Base-by-base conservation (phyloP, 73 alveolate species). In the Paramecium octaurelia region DNA sequence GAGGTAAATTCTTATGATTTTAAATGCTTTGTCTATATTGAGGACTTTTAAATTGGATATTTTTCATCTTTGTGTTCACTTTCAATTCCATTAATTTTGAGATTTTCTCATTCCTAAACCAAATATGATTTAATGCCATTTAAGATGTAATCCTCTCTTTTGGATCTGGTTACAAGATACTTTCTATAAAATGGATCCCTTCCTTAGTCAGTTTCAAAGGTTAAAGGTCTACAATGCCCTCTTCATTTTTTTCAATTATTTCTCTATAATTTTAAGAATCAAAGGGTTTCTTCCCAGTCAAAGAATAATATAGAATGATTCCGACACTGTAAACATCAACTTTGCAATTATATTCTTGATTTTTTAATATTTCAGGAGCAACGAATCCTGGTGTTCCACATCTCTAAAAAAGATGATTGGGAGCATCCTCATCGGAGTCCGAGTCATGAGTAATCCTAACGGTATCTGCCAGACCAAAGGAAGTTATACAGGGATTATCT, bases 311-410 rank as follows among this genome's bases (percentile, higher is more conserved):
- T 8, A 88, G 35, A 4, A 69, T 88, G 6, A 69, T 80, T 20
- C 94, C 94, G 5, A 90, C 29, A 23, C 75, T 29, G 46, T 70
- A 88, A 9, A 58, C 76, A 69, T 88, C 94, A 36, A 88, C 92
- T 12, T 58, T 88, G 21, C 36, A 70, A 29, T 88, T 93, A 88
- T 88, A 88, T 76, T 88, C 58, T 48, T 34, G 12, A 73, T 88
- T 43, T 69, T 43, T 76, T 38, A 88, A 75, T 4, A 88, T 88
- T 23, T 88, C 94, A 20, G 94, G 94, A 35, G 94, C 94, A 20
- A 88, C 91, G 38, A 29, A 88, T 10, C 91, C 91, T 7, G 94
- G 94, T 35, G 94, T 80, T 27, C 94, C 94, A 71, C 88, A 89
- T 46, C 88, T 68, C 42, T 71, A 29, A 89, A 42, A 89, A 6